Conservation (phyloP, 2,329 filamentous ascomycete species). For the Zarea fungicola region DNA sequence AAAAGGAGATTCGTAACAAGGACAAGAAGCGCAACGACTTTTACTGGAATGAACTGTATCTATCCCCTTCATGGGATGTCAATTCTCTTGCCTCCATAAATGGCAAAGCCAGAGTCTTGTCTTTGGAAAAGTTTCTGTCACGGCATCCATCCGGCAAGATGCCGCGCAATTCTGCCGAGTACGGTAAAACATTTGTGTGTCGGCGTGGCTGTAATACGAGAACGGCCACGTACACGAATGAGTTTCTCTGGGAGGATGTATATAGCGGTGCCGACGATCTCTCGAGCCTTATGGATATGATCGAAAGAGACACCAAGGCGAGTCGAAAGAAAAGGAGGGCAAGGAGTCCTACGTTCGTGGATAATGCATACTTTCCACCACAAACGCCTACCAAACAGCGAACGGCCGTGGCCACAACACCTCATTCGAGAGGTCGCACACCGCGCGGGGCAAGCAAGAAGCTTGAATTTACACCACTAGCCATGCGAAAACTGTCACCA, state of each 20-base stretch:
- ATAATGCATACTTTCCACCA: slow-evolving; percentile 28
- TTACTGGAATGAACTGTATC: slow-evolving; percentile 82
- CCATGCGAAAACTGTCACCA: slow-evolving; percentile 76
- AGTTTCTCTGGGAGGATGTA: slow-evolving; percentile 87
- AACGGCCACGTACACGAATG: slow-evolving; percentile 85
- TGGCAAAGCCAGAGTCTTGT: slow-evolving; percentile 78
- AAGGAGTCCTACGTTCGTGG: slow-evolving; percentile 28
- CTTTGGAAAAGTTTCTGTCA: slow-evolving; percentile 59
- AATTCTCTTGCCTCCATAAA: slow-evolving; percentile 88
- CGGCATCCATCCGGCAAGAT: slow-evolving; percentile 71
- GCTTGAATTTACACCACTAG: slow-evolving; percentile 92
- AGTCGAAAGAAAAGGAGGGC: slow-evolving; percentile 37
- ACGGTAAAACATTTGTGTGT: slow-evolving; percentile 85
- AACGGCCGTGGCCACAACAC: slow-evolving; percentile 24
- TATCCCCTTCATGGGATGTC: slow-evolving; percentile 79
- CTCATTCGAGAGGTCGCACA: slow-evolving; percentile 25
- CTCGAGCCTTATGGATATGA: slow-evolving; percentile 56
- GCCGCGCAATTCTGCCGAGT: slow-evolving; percentile 65
- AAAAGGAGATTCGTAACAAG: slow-evolving; percentile 81
- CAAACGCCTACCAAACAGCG: slow-evolving; percentile 34
- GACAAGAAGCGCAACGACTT: slow-evolving; percentile 78
- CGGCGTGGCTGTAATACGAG: slow-evolving; percentile 83
- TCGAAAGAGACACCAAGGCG: slow-evolving; percentile 68
- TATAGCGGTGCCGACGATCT: slow-evolving; percentile 64
- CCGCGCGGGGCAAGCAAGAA: slow-evolving; percentile 51